Evolutionary conservation across 257 asterid species (phyloP).

Genomic region (Solanum sitiens): DNA sequence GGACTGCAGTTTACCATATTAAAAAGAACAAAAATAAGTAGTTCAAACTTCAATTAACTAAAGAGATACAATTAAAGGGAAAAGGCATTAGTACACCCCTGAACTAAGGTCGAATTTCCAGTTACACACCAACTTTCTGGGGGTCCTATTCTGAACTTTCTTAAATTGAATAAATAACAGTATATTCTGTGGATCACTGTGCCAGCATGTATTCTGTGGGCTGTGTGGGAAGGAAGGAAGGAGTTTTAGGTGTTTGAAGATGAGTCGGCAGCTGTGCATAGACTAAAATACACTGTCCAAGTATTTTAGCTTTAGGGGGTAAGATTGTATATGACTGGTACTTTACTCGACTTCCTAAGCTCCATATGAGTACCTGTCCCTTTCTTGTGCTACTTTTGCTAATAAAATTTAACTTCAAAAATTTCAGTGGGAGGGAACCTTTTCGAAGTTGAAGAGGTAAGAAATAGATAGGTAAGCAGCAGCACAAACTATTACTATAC

Average conservation of each 20-base stretch:
- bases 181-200: background rate
- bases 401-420: background rate
- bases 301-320: background rate
- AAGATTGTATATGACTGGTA: background rate
- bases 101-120: background rate
- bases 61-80: background rate
- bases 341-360: background rate
- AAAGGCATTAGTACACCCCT: background rate
- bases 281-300: background rate
- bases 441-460: background rate
- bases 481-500: background rate
- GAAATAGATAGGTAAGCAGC: background rate
- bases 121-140: background rate
- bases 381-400: background rate
- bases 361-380: background rate
- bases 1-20: background rate
- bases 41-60: background rate
- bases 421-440: background rate
- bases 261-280: background rate
- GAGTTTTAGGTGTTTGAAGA: background rate
- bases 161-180: background rate
- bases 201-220: background rate
- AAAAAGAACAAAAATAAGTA: background rate
- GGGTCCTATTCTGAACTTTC: background rate
- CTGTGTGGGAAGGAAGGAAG: background rate